Evolutionary conservation across 2,329 filamentous ascomycete genomes (phyloP).

Genomic region (Rachicladosporium sp.): DNA sequence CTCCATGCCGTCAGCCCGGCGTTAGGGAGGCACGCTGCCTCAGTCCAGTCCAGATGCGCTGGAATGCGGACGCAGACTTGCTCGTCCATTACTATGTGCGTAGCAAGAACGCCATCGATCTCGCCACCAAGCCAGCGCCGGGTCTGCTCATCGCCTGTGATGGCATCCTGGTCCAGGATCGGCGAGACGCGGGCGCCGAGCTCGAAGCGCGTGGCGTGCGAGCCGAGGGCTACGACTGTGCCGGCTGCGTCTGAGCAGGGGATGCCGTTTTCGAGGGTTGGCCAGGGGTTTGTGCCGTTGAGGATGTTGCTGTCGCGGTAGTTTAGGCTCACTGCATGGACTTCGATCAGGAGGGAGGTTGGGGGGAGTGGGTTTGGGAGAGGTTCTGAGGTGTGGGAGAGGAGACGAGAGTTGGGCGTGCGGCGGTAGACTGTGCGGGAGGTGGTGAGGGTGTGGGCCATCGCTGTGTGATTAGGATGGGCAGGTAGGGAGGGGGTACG

Average conservation of each 20-base stretch:
- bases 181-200: conserved; percentile 14
- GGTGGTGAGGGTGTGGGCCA: no score
- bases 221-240: conserved; percentile 12
- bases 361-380: conserved; percentile 7
- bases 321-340: conserved; percentile 20
- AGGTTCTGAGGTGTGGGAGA: conserved; percentile 3
- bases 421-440: conserved; percentile 5
- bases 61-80: conserved; percentile 26
- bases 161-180: conserved; percentile 29
- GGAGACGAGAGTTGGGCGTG: conserved; percentile 7
- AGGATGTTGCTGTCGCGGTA: conserved; percentile 22
- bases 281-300: conserved; percentile 22
- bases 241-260: conserved; percentile 24
- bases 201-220: conserved; percentile 10
- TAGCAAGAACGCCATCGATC: conserved; percentile 32
- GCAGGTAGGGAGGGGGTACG: no score
- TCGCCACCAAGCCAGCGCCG: conserved; percentile 34
- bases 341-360: conserved; percentile 16
- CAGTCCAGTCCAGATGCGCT: conserved; percentile 24
- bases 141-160: conserved; percentile 26
- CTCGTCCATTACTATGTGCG: conserved; percentile 32
- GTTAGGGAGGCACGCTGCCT: conserved; percentile 29
- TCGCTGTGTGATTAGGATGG: no score
- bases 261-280: conserved; percentile 16
- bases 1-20: conserved; percentile 36